Evolutionary conservation across 768 basidiomycete species (phyloP), one percentile per base, ranked within the genome.

Genomic region (Tephrocybe sp.): DNA sequence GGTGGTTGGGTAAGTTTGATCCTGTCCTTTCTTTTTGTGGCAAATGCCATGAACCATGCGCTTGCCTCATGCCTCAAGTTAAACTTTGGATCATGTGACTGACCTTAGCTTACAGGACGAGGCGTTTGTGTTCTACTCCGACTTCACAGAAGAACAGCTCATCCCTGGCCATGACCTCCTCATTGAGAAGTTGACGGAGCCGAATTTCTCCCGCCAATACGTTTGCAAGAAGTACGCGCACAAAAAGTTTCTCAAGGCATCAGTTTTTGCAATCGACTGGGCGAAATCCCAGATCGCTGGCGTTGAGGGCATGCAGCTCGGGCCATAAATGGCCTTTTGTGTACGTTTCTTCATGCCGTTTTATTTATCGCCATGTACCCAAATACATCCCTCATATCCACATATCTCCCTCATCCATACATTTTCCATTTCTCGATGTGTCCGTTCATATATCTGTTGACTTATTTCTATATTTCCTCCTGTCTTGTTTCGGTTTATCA

Each of bases 191-290:
- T 77, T 99, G 39, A 75, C 80, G 2, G 90, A 93, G 57, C 72
- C 80, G 6, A 83, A 84, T 58, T 98, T 98, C 68, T 75, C 83
- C n/a, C 76, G 82, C 44, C 83, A 87, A 60, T 93, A 93, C 70
- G 87, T 94, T 33, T 95, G 84, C 83, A 89, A 89, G 77, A 98
- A 99, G 75, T 99, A 98, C 69, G 85, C 93, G 39, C 83, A 90
- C 79, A 97, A 95, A 85, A 95, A 93, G 71, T 98, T 97, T 81
- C 84, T 98, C 67, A 93, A 96, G 70, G 96, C 89, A 25, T 86
- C 88, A 17, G 68, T 80, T 33, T 91, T 84, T 62, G 89, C 89
- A 37, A 77, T 88, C 62, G 80, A 87, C 50, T 89, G 86, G 86
- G 86, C 88, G 38, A 80, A 74, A 59, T 70, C 66, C 34, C 76